These are phyloP conservation scores for Areca catechu DNA, from an alignment of 176 grass and related monocot genomes.

Conservation along the genomic window DNA sequence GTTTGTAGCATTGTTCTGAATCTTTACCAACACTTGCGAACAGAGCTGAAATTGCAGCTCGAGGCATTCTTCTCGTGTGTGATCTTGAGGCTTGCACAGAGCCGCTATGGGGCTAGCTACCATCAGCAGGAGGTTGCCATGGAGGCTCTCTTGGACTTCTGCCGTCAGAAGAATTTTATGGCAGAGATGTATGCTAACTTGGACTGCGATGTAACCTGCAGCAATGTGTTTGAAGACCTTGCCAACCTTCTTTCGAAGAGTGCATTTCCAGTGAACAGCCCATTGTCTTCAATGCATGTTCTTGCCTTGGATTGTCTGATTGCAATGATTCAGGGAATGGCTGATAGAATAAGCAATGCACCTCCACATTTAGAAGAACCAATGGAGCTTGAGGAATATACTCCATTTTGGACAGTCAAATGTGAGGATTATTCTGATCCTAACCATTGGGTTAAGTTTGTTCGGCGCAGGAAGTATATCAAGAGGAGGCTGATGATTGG, in stretches of 20 bases:
- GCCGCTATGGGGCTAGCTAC: constrained; percentile 74
- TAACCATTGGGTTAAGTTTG: constrained; percentile 91
- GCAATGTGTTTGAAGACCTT: constrained; percentile 96
- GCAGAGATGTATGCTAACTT: constrained; percentile 98
- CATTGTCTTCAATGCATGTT: constrained; percentile 83
- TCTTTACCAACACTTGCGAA: constrained; percentile 86
- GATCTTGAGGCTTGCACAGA: constrained; percentile 83
- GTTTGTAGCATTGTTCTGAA: constrained; percentile 91
- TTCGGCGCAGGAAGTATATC: constrained; percentile 80
- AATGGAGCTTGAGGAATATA: constrained; percentile 74
- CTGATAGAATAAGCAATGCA: constrained; percentile 63
- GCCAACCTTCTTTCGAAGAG: constrained; percentile 87
- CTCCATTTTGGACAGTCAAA: constrained; percentile 85
- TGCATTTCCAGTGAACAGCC: constrained; percentile 93
- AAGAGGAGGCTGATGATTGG: constrained; percentile 90
- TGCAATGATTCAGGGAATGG: constrained; percentile 87
- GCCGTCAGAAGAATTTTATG: constrained; percentile 80
- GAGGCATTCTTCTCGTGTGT: constrained; percentile 96
- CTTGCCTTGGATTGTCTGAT: constrained; percentile 94
- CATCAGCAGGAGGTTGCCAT: constrained; percentile 95
- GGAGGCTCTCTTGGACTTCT: constrained; percentile 97
- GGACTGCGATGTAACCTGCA: constrained; percentile 91
- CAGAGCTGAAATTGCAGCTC: constrained; percentile 89
- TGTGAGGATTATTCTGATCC: constrained; percentile 82
- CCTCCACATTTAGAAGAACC: constrained; percentile 43